Percentiles rank a stretch among this genome's conserved stretches.
Evolutionary conservation across 2,329 filamentous ascomycete species (phyloP).

Genomic region (Epichloe gansuensis): DNA sequence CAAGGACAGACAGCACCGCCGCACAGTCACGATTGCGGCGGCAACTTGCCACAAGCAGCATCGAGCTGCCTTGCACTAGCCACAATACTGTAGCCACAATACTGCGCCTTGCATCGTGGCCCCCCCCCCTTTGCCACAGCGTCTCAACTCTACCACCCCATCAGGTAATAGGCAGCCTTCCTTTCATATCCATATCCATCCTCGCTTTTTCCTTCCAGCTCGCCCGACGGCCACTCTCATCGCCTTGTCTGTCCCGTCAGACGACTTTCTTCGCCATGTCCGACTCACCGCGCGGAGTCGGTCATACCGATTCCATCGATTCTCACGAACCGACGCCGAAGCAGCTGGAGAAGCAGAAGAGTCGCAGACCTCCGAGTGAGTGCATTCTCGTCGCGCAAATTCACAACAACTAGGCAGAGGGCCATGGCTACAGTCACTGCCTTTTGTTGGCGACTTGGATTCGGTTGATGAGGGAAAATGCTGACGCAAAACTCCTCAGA

Average conservation of each 20-base stretch:
- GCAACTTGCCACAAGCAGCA: too few species aligned
- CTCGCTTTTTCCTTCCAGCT: not conserved
- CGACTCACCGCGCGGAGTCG: conserved; percentile 31
- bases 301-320: conserved; percentile 39
- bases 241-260: not conserved
- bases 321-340: conserved; percentile 40
- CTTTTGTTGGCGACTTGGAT: conserved; percentile 4
- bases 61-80: not conserved
- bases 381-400: conserved; percentile 10
- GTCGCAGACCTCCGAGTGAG: conserved; percentile 77
- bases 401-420: conserved; percentile 16
- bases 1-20: too few species aligned
- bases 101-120: not conserved
- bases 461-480: not conserved
- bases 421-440: conserved; percentile 1
- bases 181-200: not conserved
- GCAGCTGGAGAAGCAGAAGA: conserved; percentile 69
- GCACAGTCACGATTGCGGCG: too few species aligned
- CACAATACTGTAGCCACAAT: not conserved
- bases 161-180: not conserved
- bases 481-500: conserved; percentile 39
- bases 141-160: conserved; percentile 1
- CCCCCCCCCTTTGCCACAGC: not conserved
- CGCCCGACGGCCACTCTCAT: not conserved
- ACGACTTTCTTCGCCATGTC: conserved; percentile 28